Evolutionary conservation across 768 basidiomycete species (phyloP), one percentile per base, ranked within the genome.

Genomic region (Kwoniella sp.): DNA sequence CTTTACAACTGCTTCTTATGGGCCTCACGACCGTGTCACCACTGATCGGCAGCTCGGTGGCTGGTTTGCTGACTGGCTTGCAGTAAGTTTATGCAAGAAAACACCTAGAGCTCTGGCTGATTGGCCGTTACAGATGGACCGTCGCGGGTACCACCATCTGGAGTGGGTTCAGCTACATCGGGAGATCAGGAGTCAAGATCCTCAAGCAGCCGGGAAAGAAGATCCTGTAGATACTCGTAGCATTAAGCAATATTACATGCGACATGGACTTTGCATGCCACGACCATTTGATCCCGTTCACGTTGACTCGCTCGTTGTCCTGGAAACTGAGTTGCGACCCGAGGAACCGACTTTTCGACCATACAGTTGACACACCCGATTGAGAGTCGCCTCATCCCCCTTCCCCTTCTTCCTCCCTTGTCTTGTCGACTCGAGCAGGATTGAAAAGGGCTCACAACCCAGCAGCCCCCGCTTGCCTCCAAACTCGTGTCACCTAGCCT

Each of bases 61-160:
- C 75, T 2, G 29, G 77, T 34, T 77, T 81, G 20, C 75, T 96
- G 10, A 79, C 79, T 40, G 82, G 80, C 10, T 77, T 92, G 50
- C 89, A 92, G 89, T 89, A 71, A 61, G 88, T 79, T 23, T 19
- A 26, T 27, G 7, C 0, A 8, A 29, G 10, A 25, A 26, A 10
- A 23, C 42, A 26, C 33, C 34, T 38, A 3, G 20, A 32, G 17
- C 27, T 52, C 12, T 15, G 27, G 22, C 15, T n/a, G 29, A 32
- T 34, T 9, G 9, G 17, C 25, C 14, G 12, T 28, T 17, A 7
- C 50, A 98, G 93, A 68, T 87, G 80, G 81, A 78, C 84, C 0
- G 93, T 98, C 1, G 93, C 87, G 0, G 81, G 81, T 3, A 95
- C 93, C 6, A 99, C 93, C 1, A 77, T 96, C 23, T 89, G 87